These are phyloP conservation scores for Hyphopichia homilentoma DNA, from an alignment of 805 yeast genomes.

Conservation along the genomic window DNA sequence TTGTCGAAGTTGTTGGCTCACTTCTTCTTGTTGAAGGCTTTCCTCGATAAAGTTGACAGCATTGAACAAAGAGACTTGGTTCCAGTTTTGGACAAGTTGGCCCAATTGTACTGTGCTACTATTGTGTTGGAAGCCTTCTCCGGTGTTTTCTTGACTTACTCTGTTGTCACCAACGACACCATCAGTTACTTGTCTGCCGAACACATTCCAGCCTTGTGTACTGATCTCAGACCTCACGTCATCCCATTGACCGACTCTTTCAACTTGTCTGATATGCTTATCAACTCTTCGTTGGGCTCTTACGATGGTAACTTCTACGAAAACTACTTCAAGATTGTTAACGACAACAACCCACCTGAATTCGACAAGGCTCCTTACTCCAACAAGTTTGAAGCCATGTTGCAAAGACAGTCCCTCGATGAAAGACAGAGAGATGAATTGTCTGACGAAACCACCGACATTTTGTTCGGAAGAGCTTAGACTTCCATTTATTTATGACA, in stretches of 20 bases:
- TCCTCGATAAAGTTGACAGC: constrained; percentile 29
- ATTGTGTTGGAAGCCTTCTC: constrained; percentile 31
- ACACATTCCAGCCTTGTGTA: constrained; percentile 28
- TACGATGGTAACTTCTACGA: constrained; percentile 43
- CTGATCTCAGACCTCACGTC: constrained; percentile 37
- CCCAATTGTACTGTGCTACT: constrained; percentile 44
- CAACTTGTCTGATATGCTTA: constrained; percentile 40
- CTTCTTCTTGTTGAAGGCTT: constrained; percentile 39
- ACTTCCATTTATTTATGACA: neutral
- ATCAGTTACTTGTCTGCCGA: constrained; percentile 22
- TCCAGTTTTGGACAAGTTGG: constrained; percentile 49
- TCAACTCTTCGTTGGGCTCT: constrained; percentile 40
- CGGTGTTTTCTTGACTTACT: constrained; percentile 35
- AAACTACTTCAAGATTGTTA: constrained; percentile 37
- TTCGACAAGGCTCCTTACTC: constrained; percentile 41
- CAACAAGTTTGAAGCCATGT: constrained; percentile 34
- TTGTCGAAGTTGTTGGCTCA: constrained; percentile 46
- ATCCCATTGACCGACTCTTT: constrained; percentile 42
- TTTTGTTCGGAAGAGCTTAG: constrained; percentile 18
- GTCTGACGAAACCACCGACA: constrained; percentile 28
- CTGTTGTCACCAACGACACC: constrained; percentile 27
- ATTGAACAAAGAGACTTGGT: constrained; percentile 36
- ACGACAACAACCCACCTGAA: constrained; percentile 28
- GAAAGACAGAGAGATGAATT: constrained; percentile 39
- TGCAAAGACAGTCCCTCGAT: constrained; percentile 33